phyloP scores from a whole-genome alignment of 1,284 basidiomycete genomes.

The Marasmius sp. region DNA sequence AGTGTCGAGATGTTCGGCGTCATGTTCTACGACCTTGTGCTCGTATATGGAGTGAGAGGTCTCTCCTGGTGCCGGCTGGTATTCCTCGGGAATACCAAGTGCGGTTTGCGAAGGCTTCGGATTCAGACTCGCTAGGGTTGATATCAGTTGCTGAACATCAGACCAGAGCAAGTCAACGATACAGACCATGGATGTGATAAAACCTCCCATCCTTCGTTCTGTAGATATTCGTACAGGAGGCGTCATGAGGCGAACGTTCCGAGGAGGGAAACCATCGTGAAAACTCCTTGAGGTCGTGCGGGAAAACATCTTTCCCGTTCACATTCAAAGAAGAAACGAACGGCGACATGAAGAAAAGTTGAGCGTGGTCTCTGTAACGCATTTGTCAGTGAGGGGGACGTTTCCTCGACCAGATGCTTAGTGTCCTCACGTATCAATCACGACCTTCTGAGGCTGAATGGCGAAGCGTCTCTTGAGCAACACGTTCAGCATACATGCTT shows the following conservation, averaged over 20 bases:
- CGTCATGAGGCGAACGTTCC: background rate
- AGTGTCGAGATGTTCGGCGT: constrained; percentile 5
- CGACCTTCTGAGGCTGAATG: constrained; percentile 19
- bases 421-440: constrained; percentile 21
- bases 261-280: background rate
- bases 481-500: constrained; percentile 24
- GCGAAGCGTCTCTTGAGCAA: constrained; percentile 21
- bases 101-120: background rate
- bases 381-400: background rate
- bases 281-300: background rate
- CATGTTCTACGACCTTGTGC: background rate
- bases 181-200: constrained; percentile 9
- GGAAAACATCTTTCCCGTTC: background rate
- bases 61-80: background rate
- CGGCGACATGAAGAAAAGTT: constrained; percentile 9
- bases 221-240: constrained; percentile 12
- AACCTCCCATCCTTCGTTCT: constrained; percentile 15
- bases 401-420: background rate
- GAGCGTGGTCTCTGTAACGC: constrained; percentile 5
- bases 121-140: background rate
- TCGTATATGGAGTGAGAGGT: background rate
- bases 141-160: constrained; percentile 1
- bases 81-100: constrained; percentile 3
- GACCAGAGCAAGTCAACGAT: background rate
- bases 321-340: constrained; percentile 3